phyloP scores from a whole-genome alignment of 1,284 basidiomycete genomes.

The Fomitopsis schrenkii region DNA sequence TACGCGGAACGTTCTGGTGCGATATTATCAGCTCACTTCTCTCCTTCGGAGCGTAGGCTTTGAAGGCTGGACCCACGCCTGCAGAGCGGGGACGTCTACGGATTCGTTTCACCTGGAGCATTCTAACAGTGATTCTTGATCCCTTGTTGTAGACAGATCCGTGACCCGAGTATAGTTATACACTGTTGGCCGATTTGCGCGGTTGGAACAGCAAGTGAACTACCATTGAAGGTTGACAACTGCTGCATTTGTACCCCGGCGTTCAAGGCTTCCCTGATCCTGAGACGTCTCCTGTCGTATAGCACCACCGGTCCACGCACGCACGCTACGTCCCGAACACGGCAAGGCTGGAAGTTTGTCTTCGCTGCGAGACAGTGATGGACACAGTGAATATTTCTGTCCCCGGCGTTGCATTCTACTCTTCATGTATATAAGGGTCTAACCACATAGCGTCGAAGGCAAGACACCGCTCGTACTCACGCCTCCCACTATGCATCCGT shows the following conservation, averaged over 20 bases:
- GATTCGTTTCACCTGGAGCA: background rate
- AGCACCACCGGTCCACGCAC: background rate
- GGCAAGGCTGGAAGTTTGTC: background rate
- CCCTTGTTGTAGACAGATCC: background rate
- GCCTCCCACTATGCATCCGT: background rate
- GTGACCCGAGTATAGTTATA: background rate
- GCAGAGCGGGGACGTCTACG: background rate
- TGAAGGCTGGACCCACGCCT: background rate
- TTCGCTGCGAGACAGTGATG: background rate
- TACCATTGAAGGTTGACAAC: background rate
- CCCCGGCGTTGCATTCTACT: background rate
- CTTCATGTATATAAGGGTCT: background rate
- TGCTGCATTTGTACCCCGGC: background rate
- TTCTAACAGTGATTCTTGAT: background rate
- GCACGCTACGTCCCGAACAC: background rate
- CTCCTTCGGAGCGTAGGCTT: background rate
- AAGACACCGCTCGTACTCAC: background rate
- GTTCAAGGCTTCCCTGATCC: slow-evolving; percentile 1
- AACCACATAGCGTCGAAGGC: background rate
- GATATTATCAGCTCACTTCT: background rate
- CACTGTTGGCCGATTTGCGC: background rate
- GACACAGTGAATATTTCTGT: background rate
- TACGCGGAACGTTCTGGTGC: background rate
- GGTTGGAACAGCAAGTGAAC: background rate
- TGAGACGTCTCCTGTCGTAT: background rate